phyloP scores from a whole-genome alignment of 768 basidiomycete genomes.

The Ramaria sp. region DNA sequence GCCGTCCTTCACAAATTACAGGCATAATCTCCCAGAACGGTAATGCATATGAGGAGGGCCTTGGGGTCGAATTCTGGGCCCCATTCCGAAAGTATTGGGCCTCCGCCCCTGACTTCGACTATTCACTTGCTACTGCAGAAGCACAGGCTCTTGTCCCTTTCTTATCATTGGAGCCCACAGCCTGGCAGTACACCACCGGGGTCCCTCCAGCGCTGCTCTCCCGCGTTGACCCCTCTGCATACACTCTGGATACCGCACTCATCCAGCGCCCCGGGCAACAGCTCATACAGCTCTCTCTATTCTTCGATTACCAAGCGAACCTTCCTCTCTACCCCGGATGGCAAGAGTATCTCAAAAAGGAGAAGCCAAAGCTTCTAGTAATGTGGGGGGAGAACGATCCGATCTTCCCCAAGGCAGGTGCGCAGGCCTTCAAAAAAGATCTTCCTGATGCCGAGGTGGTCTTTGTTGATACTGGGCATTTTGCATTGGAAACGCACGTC shows the following conservation, averaged over 20 bases:
- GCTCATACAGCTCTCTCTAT: constrained; percentile 35
- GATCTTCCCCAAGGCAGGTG: constrained; percentile 33
- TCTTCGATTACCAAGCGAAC: constrained; percentile 32
- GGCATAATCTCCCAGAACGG: constrained; percentile 40
- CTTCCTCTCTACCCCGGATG: constrained; percentile 32
- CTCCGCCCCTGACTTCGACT: constrained; percentile 7
- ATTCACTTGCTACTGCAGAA: constrained; percentile 18
- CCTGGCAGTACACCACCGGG: constrained; percentile 29
- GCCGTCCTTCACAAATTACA: constrained; percentile 30
- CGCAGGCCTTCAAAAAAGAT: constrained; percentile 32
- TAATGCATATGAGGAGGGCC: constrained; percentile 36
- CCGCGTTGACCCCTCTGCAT: constrained; percentile 20
- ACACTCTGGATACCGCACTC: constrained; percentile 32
- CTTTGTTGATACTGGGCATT: constrained; percentile 36
- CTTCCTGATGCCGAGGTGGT: constrained; percentile 27
- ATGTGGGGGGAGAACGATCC: constrained; percentile 39
- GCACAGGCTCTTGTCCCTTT: constrained; percentile 13
- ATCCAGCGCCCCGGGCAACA: constrained; percentile 27
- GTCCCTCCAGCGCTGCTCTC: constrained; percentile 14
- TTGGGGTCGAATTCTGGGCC: constrained; percentile 30
- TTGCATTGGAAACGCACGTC: constrained; percentile 32
- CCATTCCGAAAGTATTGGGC: constrained; percentile 24
- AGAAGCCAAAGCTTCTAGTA: constrained; percentile 31
- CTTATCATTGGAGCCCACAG: constrained; percentile 23
- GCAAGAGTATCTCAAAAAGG: constrained; percentile 31